Evolutionary conservation across 2,329 filamentous ascomycete species (phyloP).

Genomic region (Thielaviopsis populi): DNA sequence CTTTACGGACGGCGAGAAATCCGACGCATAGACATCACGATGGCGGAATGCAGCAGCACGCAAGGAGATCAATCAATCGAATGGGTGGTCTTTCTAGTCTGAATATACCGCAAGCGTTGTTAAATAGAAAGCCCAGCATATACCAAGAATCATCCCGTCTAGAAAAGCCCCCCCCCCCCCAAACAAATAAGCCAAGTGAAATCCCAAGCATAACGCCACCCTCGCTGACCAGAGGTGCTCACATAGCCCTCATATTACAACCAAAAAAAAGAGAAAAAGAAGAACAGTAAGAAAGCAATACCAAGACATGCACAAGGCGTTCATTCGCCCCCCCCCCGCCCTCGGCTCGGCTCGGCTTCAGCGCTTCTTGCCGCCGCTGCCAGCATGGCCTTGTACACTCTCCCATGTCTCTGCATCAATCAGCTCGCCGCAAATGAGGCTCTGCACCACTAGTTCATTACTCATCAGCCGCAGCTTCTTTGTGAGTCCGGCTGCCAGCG

Average conservation of each 20-base stretch:
- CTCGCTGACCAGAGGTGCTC: neutral
- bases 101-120: neutral
- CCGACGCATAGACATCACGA: neutral
- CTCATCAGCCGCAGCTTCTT: conserved; percentile 52
- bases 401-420: conserved; percentile 43
- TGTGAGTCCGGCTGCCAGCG: conserved; percentile 21
- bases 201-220: neutral
- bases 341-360: no score
- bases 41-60: no score
- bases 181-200: neutral
- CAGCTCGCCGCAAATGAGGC: conserved; percentile 70
- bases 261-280: neutral
- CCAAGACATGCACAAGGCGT: conserved; percentile 3
- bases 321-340: no score
- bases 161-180: neutral
- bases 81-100: neutral
- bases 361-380: neutral
- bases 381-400: neutral
- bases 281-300: neutral
- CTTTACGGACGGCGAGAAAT: conserved; percentile 22
- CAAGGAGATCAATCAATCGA: neutral
- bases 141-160: neutral
- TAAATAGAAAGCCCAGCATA: neutral
- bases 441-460: conserved; percentile 83
- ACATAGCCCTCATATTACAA: neutral